Conservation (phyloP, 2,329 filamentous ascomycete species). For the Rhinocladiella similis region DNA sequence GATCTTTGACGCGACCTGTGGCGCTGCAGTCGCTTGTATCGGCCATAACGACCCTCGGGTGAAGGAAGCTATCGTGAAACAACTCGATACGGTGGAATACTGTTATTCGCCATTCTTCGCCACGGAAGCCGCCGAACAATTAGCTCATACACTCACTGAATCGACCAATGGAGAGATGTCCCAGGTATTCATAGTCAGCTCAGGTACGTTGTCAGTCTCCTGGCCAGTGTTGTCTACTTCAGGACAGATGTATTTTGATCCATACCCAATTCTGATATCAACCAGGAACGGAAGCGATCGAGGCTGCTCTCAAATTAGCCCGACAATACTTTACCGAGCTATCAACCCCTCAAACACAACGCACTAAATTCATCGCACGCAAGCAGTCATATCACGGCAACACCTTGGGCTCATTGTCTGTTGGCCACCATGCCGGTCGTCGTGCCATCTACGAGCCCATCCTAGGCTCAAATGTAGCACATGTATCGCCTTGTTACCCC, state of each 20-base stretch:
- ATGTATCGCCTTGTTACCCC: constrained; percentile 66
- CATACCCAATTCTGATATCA: not conserved
- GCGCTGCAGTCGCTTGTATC: constrained; percentile 69
- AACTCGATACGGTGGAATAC: constrained; percentile 61
- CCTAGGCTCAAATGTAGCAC: constrained; percentile 56
- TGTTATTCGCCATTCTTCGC: constrained; percentile 61
- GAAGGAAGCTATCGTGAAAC: constrained; percentile 57
- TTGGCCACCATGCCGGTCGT: constrained; percentile 63
- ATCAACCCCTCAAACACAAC: constrained; percentile 50
- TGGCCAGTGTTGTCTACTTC: too few relatives aligned
- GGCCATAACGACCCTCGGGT: constrained; percentile 67
- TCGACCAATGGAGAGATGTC: constrained; percentile 56
- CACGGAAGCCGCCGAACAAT: constrained; percentile 53
- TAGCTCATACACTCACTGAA: constrained; percentile 51
- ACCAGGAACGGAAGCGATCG: constrained; percentile 57
- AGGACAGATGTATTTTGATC: not conserved
- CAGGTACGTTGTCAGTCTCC: constrained; percentile 28
- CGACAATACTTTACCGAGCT: constrained; percentile 67
- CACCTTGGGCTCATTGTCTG: constrained; percentile 65
- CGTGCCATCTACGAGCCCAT: constrained; percentile 63
- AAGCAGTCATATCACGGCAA: constrained; percentile 69
- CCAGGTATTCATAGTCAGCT: constrained; percentile 58
- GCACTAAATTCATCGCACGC: constrained; percentile 64
- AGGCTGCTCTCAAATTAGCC: constrained; percentile 67
- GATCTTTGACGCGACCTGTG: constrained; percentile 73